These are phyloP conservation scores for Lentithecium fluviatile DNA, from an alignment of 495 filamentous ascomycete species.

Conservation along the genomic window DNA sequence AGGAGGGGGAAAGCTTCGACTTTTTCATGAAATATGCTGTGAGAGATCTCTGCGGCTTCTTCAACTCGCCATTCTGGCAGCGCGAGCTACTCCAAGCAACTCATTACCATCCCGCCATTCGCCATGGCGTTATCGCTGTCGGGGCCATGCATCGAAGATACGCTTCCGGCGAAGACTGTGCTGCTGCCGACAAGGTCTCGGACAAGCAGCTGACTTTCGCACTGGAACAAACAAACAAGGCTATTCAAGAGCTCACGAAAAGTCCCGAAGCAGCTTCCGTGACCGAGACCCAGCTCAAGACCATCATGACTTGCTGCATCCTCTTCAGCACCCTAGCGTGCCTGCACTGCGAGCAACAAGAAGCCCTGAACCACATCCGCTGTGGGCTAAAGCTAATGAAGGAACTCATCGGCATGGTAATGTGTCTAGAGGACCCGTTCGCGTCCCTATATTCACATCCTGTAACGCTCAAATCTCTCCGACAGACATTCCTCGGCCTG, in stretches of 20 bases:
- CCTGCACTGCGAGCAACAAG: constrained; percentile 19
- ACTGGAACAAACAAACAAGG: constrained; percentile 16
- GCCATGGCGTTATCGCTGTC: constrained; percentile 46
- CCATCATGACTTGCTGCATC: constrained; percentile 14
- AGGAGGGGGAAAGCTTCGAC: constrained; percentile 44
- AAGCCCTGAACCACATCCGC: constrained; percentile 18
- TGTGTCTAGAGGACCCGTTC: neutral
- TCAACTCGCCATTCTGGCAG: constrained; percentile 46
- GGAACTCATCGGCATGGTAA: neutral
- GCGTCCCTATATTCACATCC: neutral
- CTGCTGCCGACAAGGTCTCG: constrained; percentile 5
- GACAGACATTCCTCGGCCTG: constrained; percentile 7
- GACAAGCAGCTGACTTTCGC: constrained; percentile 14
- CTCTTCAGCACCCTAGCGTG: constrained; percentile 22
- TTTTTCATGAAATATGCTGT: constrained; percentile 43
- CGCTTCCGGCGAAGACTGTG: neutral
- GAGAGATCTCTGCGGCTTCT: constrained; percentile 43
- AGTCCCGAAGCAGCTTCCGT: neutral
- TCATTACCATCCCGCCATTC: constrained; percentile 44
- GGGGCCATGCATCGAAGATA: constrained; percentile 37
- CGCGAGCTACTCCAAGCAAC: constrained; percentile 44
- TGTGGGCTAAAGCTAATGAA: constrained; percentile 15
- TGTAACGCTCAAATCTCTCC: constrained; percentile 11
- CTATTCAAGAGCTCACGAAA: constrained; percentile 22
- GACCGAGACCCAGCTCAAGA: constrained; percentile 3